Conservation (phyloP, 2,329 filamentous ascomycete genomes). For the Didymella sp. region DNA sequence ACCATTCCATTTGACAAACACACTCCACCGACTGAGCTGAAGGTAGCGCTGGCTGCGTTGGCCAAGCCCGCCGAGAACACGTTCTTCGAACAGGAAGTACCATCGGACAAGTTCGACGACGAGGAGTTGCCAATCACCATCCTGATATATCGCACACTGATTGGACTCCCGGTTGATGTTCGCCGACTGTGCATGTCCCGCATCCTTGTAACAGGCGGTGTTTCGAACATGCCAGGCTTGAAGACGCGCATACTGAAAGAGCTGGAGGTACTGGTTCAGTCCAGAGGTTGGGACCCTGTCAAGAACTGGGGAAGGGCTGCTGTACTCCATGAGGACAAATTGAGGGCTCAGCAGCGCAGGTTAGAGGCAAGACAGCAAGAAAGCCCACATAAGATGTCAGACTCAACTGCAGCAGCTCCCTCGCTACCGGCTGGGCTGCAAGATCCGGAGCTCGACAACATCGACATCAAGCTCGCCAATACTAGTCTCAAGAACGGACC, state of each 20-base stretch:
- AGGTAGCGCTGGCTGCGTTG: conserved; percentile 73
- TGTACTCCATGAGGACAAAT: conserved; percentile 36
- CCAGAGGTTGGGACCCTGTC: conserved; percentile 79
- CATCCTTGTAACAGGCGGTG: conserved; percentile 84
- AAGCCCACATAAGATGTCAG: conserved; percentile 32
- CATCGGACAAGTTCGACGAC: conserved; percentile 74
- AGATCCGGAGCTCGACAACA: conserved; percentile 61
- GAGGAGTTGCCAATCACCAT: conserved; percentile 80
- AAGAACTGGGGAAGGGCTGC: conserved; percentile 70
- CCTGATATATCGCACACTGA: conserved; percentile 77
- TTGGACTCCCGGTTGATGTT: conserved; percentile 80
- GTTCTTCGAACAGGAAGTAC: conserved; percentile 69
- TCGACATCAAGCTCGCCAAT: conserved; percentile 65
- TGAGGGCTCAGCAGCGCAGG: conserved; percentile 35
- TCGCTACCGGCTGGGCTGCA: conserved; percentile 51
- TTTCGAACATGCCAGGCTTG: conserved; percentile 78
- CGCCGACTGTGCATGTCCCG: conserved; percentile 86
- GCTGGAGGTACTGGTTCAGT: conserved; percentile 69
- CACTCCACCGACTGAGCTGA: conserved; percentile 59
- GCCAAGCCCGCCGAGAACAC: conserved; percentile 76
- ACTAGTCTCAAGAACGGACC: conserved; percentile 54
- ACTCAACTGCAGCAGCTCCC: conserved; percentile 11
- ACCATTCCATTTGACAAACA: conserved; percentile 45
- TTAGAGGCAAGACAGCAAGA: conserved; percentile 30
- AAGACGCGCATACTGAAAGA: conserved; percentile 80